These are phyloP conservation scores for Mercurialis annua DNA, from an alignment of 345 rosid species.

Conservation along the genomic window DNA sequence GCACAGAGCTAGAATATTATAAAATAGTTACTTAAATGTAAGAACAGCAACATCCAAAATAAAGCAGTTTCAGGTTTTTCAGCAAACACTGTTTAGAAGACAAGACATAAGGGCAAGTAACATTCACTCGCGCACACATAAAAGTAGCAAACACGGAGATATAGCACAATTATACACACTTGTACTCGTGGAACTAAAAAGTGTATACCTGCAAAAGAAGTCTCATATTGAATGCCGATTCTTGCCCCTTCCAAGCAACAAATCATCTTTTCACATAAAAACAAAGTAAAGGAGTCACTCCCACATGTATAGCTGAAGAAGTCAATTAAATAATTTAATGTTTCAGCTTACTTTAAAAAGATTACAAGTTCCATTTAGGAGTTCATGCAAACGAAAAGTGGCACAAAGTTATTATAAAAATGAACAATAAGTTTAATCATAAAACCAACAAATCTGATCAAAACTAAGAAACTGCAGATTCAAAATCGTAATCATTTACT, in stretches of 20 bases:
- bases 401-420: not conserved
- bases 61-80: not conserved
- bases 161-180: not conserved
- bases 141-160: not conserved
- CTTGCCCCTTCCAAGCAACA: slow-evolving; percentile 87
- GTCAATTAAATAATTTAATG: not conserved
- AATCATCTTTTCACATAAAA: slow-evolving; percentile 53
- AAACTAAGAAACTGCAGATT: no score
- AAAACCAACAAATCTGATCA: not conserved
- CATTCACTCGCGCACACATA: not conserved
- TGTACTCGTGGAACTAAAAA: not conserved
- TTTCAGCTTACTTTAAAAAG: not conserved
- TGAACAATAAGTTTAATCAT: not conserved
- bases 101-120: not conserved
- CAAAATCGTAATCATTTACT: no score
- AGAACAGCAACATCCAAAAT: not conserved
- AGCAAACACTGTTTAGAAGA: not conserved
- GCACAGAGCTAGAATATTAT: not conserved
- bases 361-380: not conserved
- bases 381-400: not conserved
- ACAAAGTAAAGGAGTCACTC: slow-evolving; percentile 2
- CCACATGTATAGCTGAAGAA: not conserved
- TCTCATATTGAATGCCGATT: slow-evolving; percentile 90
- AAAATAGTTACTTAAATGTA: not conserved
- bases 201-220: slow-evolving; percentile 78